phyloP scores from a whole-genome alignment of 345 rosid species.

The Citrus mangshanensis region DNA sequence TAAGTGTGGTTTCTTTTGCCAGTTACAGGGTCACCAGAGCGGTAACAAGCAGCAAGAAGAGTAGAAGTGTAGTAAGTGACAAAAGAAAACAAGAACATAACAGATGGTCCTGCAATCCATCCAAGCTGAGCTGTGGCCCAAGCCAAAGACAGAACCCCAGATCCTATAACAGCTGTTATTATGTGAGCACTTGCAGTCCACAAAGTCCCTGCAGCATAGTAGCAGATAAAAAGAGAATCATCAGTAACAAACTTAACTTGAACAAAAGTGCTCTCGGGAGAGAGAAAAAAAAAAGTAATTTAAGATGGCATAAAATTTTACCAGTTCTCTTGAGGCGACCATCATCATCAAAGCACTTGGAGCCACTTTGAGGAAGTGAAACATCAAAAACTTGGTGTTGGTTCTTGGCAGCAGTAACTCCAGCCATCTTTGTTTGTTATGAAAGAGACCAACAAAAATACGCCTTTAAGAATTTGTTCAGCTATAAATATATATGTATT shows the following conservation, averaged over 20 bases:
- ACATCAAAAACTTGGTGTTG: constrained; percentile 29
- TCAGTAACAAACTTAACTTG: not conserved
- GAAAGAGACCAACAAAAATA: constrained; percentile 1
- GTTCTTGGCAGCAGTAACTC: constrained; percentile 7
- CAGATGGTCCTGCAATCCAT: constrained; percentile 45
- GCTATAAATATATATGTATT: not conserved
- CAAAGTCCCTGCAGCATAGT: constrained; percentile 23
- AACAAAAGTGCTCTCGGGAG: not conserved
- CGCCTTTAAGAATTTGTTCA: too few relatives aligned
- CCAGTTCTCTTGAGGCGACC: constrained; percentile 74
- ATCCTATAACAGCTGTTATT: constrained; percentile 50
- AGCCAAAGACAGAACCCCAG: constrained; percentile 44
- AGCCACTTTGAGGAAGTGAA: constrained; percentile 31
- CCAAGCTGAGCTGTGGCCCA: constrained; percentile 55
- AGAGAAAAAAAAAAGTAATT: too few relatives aligned
- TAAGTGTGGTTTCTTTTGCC: constrained; percentile 65
- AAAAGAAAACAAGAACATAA: constrained; percentile 34
- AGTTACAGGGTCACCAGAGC: constrained; percentile 37
- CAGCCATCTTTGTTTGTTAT: constrained; percentile 27
- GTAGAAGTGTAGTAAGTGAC: constrained; percentile 48
- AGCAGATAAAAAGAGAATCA: not conserved
- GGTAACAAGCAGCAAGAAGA: constrained; percentile 53
- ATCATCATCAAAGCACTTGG: constrained; percentile 74
- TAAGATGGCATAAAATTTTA: constrained; percentile 4
- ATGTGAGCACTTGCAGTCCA: constrained; percentile 51